A percentile compares a stretch with the other conserved stretches of the same genome.
phyloP scores from a whole-genome alignment of 805 yeast species.

The Metschnikowia vanudenii region DNA sequence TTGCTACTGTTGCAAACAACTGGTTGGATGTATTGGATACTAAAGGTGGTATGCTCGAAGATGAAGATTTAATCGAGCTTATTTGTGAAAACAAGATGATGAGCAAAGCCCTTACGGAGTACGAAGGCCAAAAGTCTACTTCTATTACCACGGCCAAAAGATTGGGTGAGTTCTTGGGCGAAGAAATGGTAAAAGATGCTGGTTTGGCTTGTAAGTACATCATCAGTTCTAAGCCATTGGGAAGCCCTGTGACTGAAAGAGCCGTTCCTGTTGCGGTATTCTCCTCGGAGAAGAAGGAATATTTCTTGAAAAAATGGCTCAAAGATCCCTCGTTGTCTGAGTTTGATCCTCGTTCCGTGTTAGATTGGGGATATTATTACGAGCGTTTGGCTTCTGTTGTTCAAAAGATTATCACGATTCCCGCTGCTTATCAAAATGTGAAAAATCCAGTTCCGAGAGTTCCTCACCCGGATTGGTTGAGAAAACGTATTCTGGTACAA shows the following conservation, averaged over 20 bases:
- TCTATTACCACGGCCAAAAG: constrained; percentile 94
- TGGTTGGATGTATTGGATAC: constrained; percentile 94
- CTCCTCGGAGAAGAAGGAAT: constrained; percentile 80
- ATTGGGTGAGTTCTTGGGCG: constrained; percentile 91
- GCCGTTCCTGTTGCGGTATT: constrained; percentile 97
- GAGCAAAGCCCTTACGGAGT: constrained; percentile 89
- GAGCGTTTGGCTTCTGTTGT: constrained; percentile 91
- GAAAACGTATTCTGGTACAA: constrained; percentile 54
- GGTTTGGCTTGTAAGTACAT: constrained; percentile 95
- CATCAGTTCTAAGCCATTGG: constrained; percentile 77
- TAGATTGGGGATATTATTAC: constrained; percentile 91
- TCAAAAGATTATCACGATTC: constrained; percentile 92
- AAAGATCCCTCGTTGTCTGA: constrained; percentile 70
- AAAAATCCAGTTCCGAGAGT: constrained; percentile 93
- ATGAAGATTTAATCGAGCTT: constrained; percentile 88
- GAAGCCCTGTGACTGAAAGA: constrained; percentile 91
- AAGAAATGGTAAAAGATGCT: constrained; percentile 93
- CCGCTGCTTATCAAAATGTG: constrained; percentile 91
- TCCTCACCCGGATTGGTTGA: constrained; percentile 91
- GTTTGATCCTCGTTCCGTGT: constrained; percentile 82
- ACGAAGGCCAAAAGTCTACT: constrained; percentile 87
- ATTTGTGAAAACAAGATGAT: constrained; percentile 95
- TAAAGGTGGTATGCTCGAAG: constrained; percentile 82
- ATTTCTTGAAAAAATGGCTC: constrained; percentile 83
- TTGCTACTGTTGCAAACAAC: constrained; percentile 88